Base-by-base conservation (phyloP, 2,329 filamentous ascomycete genomes). In the Colletotrichum paranaense region DNA sequence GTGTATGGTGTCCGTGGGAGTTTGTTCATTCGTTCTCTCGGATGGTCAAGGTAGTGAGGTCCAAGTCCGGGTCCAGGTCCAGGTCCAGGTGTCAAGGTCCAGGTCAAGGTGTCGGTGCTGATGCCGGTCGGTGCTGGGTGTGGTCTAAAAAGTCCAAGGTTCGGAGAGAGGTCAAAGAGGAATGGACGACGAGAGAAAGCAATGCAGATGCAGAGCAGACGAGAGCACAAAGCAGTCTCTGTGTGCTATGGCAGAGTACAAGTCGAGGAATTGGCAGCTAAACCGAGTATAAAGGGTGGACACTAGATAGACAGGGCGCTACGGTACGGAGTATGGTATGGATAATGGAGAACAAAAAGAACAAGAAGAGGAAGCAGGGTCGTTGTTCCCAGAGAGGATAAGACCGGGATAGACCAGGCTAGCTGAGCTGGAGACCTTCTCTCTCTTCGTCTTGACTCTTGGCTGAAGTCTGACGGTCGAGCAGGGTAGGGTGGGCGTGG, bases 21-120 rank as follows among this genome's bases (percentile, higher is more conserved):
- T 53, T 58, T 30, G 46, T 68, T 68, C 59, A 52, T 65, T 65
- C 62, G 62, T 56, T 65, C 49, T 56, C 28, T 65, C 49, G 30
- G 32, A 65, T 42, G 62, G 62, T 56, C 53, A 49, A 49, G 14
- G 38, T 42, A 57, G 46, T 60, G 19, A 57, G 63, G 56, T 56
- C 56, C 57, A 55, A 42, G 68, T 66, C 68, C 63, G 24, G 62
- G 64, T 66, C 32, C 63, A 42, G 24, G 64, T 66, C 32, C 63
- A 42, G 24, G 63, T 57, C 52, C 63, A 57, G 30, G 62, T 49
- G 42, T 57, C 42, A 22, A 52, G 35, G 55, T 35, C 63, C 6
- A 38, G 63, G 53, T 57, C 14, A 32, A 28, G 38, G 53, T 30
- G 24, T 49, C n/a, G 35, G n/a, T 32, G 53, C 53, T 24, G 55